These are phyloP conservation scores for Paradendryphiella salina DNA, from an alignment of 2,329 filamentous ascomycete genomes.

Conservation along the genomic window DNA sequence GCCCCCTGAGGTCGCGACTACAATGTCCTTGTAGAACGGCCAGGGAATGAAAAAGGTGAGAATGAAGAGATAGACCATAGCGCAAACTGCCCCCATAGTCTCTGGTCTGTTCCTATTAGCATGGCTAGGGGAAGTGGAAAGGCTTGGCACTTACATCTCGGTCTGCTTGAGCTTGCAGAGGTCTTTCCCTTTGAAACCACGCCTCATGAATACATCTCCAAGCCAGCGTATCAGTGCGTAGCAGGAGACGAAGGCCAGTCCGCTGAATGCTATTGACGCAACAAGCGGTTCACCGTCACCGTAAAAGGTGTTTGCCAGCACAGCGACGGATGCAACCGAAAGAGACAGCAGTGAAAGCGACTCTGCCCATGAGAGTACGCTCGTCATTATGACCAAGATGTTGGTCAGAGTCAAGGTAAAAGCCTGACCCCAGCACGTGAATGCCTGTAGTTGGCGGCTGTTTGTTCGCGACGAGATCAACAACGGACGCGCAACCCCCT, in stretches of 20 bases:
- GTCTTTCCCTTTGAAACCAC: conserved; percentile 87
- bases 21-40: conserved; percentile 97
- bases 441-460: conserved; percentile 9
- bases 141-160: conserved; percentile 65
- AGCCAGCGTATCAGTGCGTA: conserved; percentile 94
- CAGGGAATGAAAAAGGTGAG: conserved; percentile 95
- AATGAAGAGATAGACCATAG: conserved; percentile 85
- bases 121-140: background rate
- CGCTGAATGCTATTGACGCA: conserved; percentile 83
- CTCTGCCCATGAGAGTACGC: conserved; percentile 57
- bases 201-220: conserved; percentile 82
- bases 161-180: conserved; percentile 74
- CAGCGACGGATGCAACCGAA: conserved; percentile 67
- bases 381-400: conserved; percentile 29
- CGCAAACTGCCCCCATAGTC: conserved; percentile 93
- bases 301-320: conserved; percentile 78
- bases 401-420: conserved; percentile 13
- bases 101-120: conserved; percentile 66
- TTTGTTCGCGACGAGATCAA: conserved; percentile 14
- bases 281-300: conserved; percentile 87
- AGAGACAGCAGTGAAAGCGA: conserved; percentile 64
- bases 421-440: conserved; percentile 18
- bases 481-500: conserved; percentile 2
- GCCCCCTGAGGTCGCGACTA: conserved; percentile 89
- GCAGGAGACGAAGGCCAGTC: conserved; percentile 77